Evolutionary conservation across 2,329 filamentous ascomycete species (phyloP), one percentile per base, ranked within the genome.

Genomic region (Arthrobotrys sphaeroides): DNA sequence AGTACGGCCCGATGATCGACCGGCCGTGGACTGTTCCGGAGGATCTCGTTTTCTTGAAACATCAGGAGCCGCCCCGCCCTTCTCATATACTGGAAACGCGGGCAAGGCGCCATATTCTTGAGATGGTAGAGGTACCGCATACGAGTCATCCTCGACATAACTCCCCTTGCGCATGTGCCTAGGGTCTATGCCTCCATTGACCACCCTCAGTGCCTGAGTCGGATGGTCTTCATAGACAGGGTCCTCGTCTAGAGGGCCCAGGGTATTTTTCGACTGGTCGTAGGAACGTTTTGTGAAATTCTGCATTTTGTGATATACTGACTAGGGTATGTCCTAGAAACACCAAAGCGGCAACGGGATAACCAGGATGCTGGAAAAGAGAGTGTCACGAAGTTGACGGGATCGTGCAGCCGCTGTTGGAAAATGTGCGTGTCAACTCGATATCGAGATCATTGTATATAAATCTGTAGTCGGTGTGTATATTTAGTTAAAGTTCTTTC

Each of bases 381-480:
- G n/a, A 38, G 65, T 75, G 12, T 60, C 69, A 73, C 69, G 43
- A 64, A 69, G 64, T 70, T 16, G 59, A 65, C 65, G 65, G 64
- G 59, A 66, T 70, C 57, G 59, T 69, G 59, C 72, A 76, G 59
- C 57, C 59, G 65, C 20, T 69, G 64, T 70, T 70, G 64, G 57
- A 69, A 73, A 68, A 74, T 45, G 49, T 70, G 51, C 57, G 26
- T 70, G 55, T 76, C 64, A 76, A 65, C 57, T 69, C 64, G 60
- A 69, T 76, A 76, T 76, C 65, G 72, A 65, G 59, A 51, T 65
- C 72, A 69, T 76, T 26, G 65, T 59, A 76, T 57, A 55, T 49
- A 51, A 60, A 59, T 66, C 59, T 73, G 31, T 12, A 66, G 22
- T 24, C 22, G 4, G 7, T 55, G n/a, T n/a, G 38, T n/a, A 31